These are phyloP conservation scores for Gaeumannomyces tritici DNA, from an alignment of 2,329 filamentous ascomycete species.

Conservation along the genomic window DNA sequence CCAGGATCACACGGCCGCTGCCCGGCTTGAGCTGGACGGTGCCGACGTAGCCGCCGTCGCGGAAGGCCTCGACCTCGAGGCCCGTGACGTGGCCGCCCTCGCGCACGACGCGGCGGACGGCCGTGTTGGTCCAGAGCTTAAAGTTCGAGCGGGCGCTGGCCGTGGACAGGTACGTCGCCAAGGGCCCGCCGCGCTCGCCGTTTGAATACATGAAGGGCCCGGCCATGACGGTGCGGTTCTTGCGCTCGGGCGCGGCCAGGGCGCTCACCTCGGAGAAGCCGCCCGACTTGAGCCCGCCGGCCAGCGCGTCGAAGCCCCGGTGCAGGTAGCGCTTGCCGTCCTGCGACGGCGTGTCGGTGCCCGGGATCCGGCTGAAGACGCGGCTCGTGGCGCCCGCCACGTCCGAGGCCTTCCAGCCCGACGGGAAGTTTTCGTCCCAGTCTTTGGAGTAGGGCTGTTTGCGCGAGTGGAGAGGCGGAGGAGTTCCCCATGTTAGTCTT, in stretches of 20 bases:
- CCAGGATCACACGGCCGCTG: constrained; percentile 51
- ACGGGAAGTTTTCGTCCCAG: constrained; percentile 55
- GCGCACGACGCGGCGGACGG: constrained; percentile 58
- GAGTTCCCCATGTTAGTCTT: neutral
- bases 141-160: constrained; percentile 52
- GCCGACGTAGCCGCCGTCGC: constrained; percentile 41
- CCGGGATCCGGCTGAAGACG: constrained; percentile 53
- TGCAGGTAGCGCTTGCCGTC: constrained; percentile 54
- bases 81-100: constrained; percentile 52
- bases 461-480: no score
- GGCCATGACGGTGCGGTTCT: constrained; percentile 51
- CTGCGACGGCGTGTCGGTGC: constrained; percentile 49
- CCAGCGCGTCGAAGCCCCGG: constrained; percentile 48
- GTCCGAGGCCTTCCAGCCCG: constrained; percentile 55
- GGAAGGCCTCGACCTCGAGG: constrained; percentile 50
- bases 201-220: constrained; percentile 53
- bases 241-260: constrained; percentile 44
- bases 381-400: constrained; percentile 44
- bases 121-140: constrained; percentile 54
- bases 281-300: constrained; percentile 40
- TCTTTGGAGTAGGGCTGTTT: constrained; percentile 48
- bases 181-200: constrained; percentile 52
- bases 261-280: constrained; percentile 54
- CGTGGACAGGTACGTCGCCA: constrained; percentile 55
- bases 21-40: constrained; percentile 44